Evolutionary conservation across 495 filamentous ascomycete genomes (phyloP).

Genomic region (Aspergillus biplanus): DNA sequence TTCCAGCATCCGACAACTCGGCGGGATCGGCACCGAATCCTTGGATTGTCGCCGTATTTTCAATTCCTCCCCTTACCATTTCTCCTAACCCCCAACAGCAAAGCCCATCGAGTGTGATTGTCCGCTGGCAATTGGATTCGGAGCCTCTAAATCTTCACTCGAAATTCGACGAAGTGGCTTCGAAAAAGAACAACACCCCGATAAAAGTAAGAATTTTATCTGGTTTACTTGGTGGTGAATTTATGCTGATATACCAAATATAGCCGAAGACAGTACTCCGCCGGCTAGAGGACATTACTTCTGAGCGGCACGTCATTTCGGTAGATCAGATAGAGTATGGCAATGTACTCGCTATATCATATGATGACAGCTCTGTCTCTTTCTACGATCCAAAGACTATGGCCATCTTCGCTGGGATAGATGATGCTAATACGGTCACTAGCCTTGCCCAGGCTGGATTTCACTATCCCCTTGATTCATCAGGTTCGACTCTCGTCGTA

Average conservation of each 20-base stretch:
- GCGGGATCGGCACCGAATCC: slow-evolving; percentile 56
- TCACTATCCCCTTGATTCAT: slow-evolving; percentile 51
- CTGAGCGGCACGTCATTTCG: slow-evolving; percentile 70
- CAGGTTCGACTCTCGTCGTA: slow-evolving; percentile 28
- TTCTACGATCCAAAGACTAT: slow-evolving; percentile 76
- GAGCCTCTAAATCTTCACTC: slow-evolving; percentile 64
- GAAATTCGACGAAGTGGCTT: slow-evolving; percentile 73
- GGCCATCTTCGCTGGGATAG: slow-evolving; percentile 62
- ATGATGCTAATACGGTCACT: slow-evolving; percentile 64
- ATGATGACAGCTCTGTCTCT: slow-evolving; percentile 76
- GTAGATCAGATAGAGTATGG: slow-evolving; percentile 67
- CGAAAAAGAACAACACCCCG: slow-evolving; percentile 60
- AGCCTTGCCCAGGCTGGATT: slow-evolving; percentile 75
- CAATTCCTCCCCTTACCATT: slow-evolving; percentile 54
- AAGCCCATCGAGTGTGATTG: slow-evolving; percentile 68
- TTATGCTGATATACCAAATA: slow-evolving; percentile 12
- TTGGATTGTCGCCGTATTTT: slow-evolving; percentile 72
- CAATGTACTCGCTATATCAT: slow-evolving; percentile 67
- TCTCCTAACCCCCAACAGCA: slow-evolving; percentile 58
- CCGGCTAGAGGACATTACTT: slow-evolving; percentile 64
- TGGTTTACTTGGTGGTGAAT: background rate
- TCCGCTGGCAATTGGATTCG: slow-evolving; percentile 74
- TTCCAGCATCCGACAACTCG: slow-evolving; percentile 55
- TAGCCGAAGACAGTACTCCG: slow-evolving; percentile 65
- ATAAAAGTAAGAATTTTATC: slow-evolving; percentile 36